A percentile compares a stretch with the other conserved stretches of the same genome.
Conservation (phyloP, 331 rosid genomes). For the Pyrus hybrid region DNA sequence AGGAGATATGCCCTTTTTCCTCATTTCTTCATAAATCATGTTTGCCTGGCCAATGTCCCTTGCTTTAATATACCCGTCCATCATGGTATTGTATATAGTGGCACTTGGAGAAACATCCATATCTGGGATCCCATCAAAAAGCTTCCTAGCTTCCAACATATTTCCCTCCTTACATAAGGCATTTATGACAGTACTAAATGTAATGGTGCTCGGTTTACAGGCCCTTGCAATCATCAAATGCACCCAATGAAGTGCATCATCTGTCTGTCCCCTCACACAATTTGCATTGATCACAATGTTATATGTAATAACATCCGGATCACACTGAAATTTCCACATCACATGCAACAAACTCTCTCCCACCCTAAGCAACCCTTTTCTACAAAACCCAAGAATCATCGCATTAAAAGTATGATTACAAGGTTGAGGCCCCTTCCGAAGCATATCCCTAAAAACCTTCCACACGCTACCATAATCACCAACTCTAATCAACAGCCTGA, state of each 20-base stretch:
- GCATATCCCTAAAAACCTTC: constrained; percentile 61
- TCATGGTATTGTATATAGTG: constrained; percentile 44
- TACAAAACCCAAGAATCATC: constrained; percentile 66
- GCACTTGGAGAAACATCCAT: constrained; percentile 37
- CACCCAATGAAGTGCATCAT: constrained; percentile 43
- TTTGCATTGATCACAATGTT: constrained; percentile 52
- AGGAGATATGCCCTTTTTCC: constrained; percentile 43
- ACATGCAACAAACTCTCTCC: constrained; percentile 67
- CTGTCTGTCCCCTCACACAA: constrained; percentile 52
- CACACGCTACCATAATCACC: constrained; percentile 76
- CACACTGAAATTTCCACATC: constrained; percentile 53
- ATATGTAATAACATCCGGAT: constrained; percentile 50
- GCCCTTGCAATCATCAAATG: constrained; percentile 45
- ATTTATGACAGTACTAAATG: constrained; percentile 43
- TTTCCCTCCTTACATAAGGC: constrained; percentile 83
- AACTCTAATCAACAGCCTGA: constrained; percentile 50
- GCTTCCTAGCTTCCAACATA: constrained; percentile 46
- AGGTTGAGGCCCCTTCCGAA: constrained; percentile 52
- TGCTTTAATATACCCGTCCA: constrained; percentile 84
- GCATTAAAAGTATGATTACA: constrained; percentile 26
- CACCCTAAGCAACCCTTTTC: constrained; percentile 33
- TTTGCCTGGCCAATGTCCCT: constrained; percentile 65
- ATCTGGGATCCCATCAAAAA: constrained; percentile 46
- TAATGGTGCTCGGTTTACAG: constrained; percentile 47
- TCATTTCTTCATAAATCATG: constrained; percentile 74